Conservation (phyloP, 2,329 filamentous ascomycete genomes). For the Hawksworthiomyces lignivorus region DNA sequence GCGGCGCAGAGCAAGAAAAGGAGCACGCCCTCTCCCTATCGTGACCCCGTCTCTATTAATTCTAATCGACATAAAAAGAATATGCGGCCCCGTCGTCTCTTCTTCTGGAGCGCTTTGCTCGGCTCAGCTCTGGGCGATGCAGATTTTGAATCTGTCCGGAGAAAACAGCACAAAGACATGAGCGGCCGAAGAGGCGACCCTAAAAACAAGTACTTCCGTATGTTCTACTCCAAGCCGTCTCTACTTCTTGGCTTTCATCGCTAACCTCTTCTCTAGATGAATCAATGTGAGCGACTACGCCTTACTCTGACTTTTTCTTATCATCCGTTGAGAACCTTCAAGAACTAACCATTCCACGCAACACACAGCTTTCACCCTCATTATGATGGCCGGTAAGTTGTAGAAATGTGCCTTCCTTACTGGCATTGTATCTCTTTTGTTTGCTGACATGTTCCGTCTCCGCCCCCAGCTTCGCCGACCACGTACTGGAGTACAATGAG, state of each 20-base stretch:
- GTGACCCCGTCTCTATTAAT: too few relatives aligned
- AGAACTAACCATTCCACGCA: too few relatives aligned
- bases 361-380: constrained; percentile 4
- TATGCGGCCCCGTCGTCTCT: constrained; percentile 12
- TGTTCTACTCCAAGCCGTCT: neutral
- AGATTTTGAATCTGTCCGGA: constrained; percentile 15
- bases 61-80: too few relatives aligned
- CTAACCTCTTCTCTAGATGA: constrained; percentile 12
- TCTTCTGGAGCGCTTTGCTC: constrained; percentile 10
- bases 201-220: constrained; percentile 29
- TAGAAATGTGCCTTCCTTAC: too few relatives aligned
- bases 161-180: constrained; percentile 20
- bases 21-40: too few relatives aligned
- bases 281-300: constrained; percentile 12
- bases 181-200: constrained; percentile 10
- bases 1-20: too few relatives aligned
- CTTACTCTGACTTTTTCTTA: too few relatives aligned
- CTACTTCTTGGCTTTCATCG: neutral
- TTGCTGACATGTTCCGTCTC: neutral
- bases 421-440: too few relatives aligned
- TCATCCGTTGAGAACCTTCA: too few relatives aligned
- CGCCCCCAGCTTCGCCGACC: constrained; percentile 26
- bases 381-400: constrained; percentile 9
- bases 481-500: constrained; percentile 42
- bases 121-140: constrained; percentile 13